Base-by-base conservation (phyloP, 257 asterid species). In the Petrea volubilis region DNA sequence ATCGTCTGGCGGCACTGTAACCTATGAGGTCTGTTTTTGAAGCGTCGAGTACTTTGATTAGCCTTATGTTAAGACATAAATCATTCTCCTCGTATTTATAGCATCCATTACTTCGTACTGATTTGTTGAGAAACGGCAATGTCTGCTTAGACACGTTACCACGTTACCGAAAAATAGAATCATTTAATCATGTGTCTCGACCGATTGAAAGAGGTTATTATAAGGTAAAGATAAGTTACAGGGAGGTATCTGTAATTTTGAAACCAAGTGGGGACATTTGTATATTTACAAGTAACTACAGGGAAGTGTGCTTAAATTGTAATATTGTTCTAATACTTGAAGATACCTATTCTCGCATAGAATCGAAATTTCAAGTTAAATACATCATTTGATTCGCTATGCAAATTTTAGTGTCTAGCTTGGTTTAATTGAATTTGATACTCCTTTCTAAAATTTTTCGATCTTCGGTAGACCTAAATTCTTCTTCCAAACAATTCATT, bases 1-100 rank as follows among this genome's bases (percentile, higher is more conserved):
- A 77, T 81, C 90, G 8, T 82, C 93, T 2, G 90, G 90, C 31
- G 87, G 88, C 62, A 86, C 87, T 49, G 38, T 81, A 64, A 84
- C 93, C 21, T 88, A 88, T 25, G 93, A 88, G 92, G 96, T 86
- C 49, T 5, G 69, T 29, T 33, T 12, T 5, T 46, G 25, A 53
- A 57, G 47, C 24, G 67, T 46, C 25, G 4, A 46, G 17, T 53
- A 50, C 29, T 31, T 67, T 20, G 59, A 17, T 44, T 58, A 13
- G 44, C 1, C 53, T 53, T 43, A 18, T 49, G 46, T 43, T 23
- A 17, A 8, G 44, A 7, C 27, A 23, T 27, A 5, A 59, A 34
- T 24, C 34, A n/a, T 2, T 40, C 21, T 28, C 24, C 14, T 70
- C 18, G 28, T 21, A 33, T 67, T 51, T 33, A 4, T 10, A 33